Base-by-base conservation (phyloP, 1,139 yeast species). In the Sugiyamaella paludigena region DNA sequence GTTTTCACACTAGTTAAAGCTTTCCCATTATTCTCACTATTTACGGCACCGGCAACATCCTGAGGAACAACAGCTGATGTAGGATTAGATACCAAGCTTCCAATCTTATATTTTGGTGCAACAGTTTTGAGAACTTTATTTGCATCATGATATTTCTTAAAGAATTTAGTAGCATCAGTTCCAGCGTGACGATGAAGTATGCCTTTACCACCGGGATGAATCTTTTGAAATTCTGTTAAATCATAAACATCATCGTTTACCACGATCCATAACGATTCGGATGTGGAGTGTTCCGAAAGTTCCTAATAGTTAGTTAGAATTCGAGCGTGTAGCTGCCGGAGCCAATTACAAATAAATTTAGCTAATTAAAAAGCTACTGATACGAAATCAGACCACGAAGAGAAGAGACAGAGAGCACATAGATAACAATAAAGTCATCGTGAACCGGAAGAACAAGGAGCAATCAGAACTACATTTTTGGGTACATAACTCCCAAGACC, bases 131-230 rank as follows among this genome's bases (percentile, higher is more conserved):
- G 65, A 16, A 74, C 70, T 43, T 58, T 63, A 33, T 63, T 64
- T 40, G 63, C 71, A 53, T 72, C 75, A 64, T 75, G 78, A 58
- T 70, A 72, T 52, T 68, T 67, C 64, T 73, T 70, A 66, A 89
- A 92, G 52, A 85, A 77, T 61, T 84, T 86, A 11, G 95, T 82
- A 6, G 95, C 97, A 66, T 92, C 98, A 63, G 81, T 83, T 19
- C 98, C 98, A 7, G 95, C 97, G 60, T 83, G 86, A 52, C 79
- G 78, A 41, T 82, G 67, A 43, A 92, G 80, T 37, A 92, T 82
- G 47, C 78, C 77, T 60, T 79, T 80, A 5, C 98, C 98, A 55
- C 98, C 98, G 2, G 95, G 95, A 71, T 92, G 98, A 68, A 86
- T 95, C 56, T 88, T 92, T 60, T 89, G 75, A 73, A 88, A 92